phyloP scores from a whole-genome alignment of 805 yeast species.

The Candida suzukii region DNA sequence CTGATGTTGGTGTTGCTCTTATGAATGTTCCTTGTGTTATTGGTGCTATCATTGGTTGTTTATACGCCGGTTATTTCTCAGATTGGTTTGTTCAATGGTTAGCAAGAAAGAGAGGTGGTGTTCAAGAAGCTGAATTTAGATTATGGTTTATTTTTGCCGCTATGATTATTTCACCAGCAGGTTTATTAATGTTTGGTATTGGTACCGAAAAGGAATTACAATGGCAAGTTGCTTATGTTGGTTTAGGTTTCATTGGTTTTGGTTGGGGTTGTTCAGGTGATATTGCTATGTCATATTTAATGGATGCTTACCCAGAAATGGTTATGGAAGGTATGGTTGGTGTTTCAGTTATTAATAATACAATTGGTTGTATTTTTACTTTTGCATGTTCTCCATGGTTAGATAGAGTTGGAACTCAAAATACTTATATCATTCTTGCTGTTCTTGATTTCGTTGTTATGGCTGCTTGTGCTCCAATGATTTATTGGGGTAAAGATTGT shows the following conservation, averaged over 20 bases:
- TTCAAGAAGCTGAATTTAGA: slow-evolving; percentile 61
- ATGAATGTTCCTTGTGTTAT: slow-evolving; percentile 69
- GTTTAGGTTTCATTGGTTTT: slow-evolving; percentile 58
- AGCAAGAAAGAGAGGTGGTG: slow-evolving; percentile 54
- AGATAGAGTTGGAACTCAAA: slow-evolving; percentile 46
- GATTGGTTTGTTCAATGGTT: slow-evolving; percentile 55
- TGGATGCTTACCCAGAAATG: slow-evolving; percentile 66
- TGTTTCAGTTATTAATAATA: slow-evolving; percentile 56
- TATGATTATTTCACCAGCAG: slow-evolving; percentile 52
- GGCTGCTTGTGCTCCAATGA: slow-evolving; percentile 48
- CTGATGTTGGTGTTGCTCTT: slow-evolving; percentile 60
- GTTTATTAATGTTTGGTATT: slow-evolving; percentile 58
- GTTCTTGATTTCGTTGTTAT: slow-evolving; percentile 52
- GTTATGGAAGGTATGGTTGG: slow-evolving; percentile 69
- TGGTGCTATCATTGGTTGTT: slow-evolving; percentile 62
- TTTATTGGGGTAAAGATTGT: slow-evolving; percentile 50
- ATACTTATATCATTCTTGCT: slow-evolving; percentile 56
- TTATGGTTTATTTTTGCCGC: slow-evolving; percentile 51
- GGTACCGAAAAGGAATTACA: slow-evolving; percentile 52
- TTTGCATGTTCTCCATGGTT: slow-evolving; percentile 59
- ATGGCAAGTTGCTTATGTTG: slow-evolving; percentile 51
- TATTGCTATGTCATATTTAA: slow-evolving; percentile 57
- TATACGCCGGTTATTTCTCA: slow-evolving; percentile 53
- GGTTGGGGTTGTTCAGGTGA: slow-evolving; percentile 71
- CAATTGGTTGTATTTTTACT: slow-evolving; percentile 59